Percentiles rank a stretch among this genome's conserved stretches.
These are phyloP conservation scores for Onygenales sp. DNA, from an alignment of 2,329 filamentous ascomycete species.

Conservation along the genomic window DNA sequence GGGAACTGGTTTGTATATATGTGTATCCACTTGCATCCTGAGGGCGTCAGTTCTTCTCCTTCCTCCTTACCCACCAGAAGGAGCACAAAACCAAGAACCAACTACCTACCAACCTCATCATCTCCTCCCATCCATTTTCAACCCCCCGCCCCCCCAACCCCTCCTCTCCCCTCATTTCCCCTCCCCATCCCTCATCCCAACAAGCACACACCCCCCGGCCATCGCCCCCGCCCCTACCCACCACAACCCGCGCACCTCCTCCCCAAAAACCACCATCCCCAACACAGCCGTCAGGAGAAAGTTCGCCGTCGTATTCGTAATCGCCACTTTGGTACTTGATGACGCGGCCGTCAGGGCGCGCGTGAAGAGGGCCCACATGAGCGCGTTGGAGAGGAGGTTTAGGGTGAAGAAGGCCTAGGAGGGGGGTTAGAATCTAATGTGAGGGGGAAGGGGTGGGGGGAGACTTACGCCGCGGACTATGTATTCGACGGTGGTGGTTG, in stretches of 20 bases:
- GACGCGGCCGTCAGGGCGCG: constrained; percentile 50
- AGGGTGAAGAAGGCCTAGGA: constrained; percentile 48
- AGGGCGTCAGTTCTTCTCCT: too few species aligned
- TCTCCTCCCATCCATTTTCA: not conserved
- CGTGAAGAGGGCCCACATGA: constrained; percentile 59
- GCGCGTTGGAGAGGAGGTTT: constrained; percentile 52
- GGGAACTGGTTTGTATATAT: too few species aligned
- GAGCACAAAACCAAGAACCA: too few species aligned
- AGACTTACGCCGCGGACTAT: constrained; percentile 43
- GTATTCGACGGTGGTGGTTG: constrained; percentile 34
- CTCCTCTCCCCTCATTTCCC: constrained; percentile 8
- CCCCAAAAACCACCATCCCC: constrained; percentile 49
- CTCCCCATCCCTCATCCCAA: constrained; percentile 48
- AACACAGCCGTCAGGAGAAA: constrained; percentile 53
- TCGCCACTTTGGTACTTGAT: constrained; percentile 53
- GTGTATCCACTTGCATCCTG: too few species aligned
- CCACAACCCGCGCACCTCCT: constrained; percentile 48
- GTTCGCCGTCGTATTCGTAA: constrained; percentile 56
- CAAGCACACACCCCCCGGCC: constrained; percentile 53
- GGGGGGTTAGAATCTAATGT: not conserved
- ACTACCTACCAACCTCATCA: too few species aligned
- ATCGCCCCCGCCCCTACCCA: constrained; percentile 52
- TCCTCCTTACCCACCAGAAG: too few species aligned
- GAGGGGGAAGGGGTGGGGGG: not conserved
- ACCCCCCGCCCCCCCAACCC: constrained; percentile 6